Evolutionary conservation across 2,329 filamentous ascomycete species (phyloP).

Genomic region (Trichoderma gracile): DNA sequence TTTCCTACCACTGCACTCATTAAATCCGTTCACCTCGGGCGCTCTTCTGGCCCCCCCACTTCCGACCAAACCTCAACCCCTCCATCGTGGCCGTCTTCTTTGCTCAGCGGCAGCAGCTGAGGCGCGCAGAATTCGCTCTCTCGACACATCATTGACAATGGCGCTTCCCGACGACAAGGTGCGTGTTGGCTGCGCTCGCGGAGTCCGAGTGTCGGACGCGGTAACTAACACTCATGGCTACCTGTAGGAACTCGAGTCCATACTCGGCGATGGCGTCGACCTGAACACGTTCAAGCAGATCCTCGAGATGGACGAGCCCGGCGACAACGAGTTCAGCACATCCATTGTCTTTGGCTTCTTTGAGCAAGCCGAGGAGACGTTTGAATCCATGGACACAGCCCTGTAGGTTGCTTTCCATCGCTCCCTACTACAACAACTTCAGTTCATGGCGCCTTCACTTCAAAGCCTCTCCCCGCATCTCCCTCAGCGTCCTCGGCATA

Average conservation of each 20-base stretch:
- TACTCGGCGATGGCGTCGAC: conserved; percentile 78
- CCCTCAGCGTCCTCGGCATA: not conserved
- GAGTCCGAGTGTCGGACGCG: not conserved
- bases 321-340: conserved; percentile 81
- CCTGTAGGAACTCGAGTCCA: conserved; percentile 49
- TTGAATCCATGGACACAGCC: conserved; percentile 76
- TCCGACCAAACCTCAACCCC: conserved; percentile 20
- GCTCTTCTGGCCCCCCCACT: conserved; percentile 21
- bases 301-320: conserved; percentile 95
- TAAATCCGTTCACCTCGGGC: conserved; percentile 18
- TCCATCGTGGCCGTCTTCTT: conserved; percentile 19
- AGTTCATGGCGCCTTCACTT: not conserved
- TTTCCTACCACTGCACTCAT: not conserved
- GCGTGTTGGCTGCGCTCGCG: conserved; percentile 24
- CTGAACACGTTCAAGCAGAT: conserved; percentile 85
- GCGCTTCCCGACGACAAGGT: conserved; percentile 40
- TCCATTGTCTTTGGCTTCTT: conserved; percentile 93
- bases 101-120: conserved; percentile 4
- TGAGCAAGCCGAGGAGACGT: conserved; percentile 84
- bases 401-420: conserved; percentile 63
- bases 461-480: not conserved
- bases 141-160: conserved; percentile 30
- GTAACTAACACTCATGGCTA: conserved; percentile 46
- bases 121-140: conserved; percentile 7
- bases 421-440: not conserved